Evolutionary conservation across 202 grass and related monocot genomes (phyloP).

Genomic region (Digitaria exilis): DNA sequence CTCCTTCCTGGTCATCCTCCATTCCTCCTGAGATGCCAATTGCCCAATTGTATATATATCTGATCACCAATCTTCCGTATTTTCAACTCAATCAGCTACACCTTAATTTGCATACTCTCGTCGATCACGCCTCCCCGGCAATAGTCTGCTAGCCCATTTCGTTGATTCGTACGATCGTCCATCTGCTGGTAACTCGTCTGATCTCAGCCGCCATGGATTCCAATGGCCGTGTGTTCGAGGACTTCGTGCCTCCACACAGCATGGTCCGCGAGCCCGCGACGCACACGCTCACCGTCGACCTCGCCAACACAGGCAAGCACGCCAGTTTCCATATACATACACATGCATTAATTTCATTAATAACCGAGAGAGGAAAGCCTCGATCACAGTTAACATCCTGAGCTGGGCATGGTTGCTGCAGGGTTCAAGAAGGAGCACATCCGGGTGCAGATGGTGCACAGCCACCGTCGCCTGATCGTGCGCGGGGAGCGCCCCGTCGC

Average conservation of each 20-base stretch:
- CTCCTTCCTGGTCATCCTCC: neutral
- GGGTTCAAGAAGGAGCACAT: conserved; percentile 83
- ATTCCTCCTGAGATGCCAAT: neutral
- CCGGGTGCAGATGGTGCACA: conserved; percentile 54
- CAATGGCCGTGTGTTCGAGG: conserved; percentile 46
- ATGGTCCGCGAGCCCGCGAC: conserved; percentile 37
- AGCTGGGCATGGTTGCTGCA: neutral
- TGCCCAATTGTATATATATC: neutral
- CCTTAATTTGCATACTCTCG: neutral
- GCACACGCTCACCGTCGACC: conserved; percentile 51
- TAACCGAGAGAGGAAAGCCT: neutral
- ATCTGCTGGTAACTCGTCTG: neutral
- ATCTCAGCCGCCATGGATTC: conserved; percentile 37
- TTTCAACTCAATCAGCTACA: neutral
- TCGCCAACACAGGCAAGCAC: conserved; percentile 43
- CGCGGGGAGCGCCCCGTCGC: conserved; percentile 54
- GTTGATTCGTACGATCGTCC: neutral
- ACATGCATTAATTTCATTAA: too few species aligned
- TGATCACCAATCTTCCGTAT: neutral
- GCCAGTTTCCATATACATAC: too few species aligned
- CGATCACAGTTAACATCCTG: too few species aligned
- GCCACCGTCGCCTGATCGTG: conserved; percentile 53
- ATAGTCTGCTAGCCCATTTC: too few species aligned
- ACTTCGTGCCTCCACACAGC: conserved; percentile 57
- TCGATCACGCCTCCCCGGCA: neutral